phyloP scores from a whole-genome alignment of 179 eudicot genomes.

The Nepenthes alata region DNA sequence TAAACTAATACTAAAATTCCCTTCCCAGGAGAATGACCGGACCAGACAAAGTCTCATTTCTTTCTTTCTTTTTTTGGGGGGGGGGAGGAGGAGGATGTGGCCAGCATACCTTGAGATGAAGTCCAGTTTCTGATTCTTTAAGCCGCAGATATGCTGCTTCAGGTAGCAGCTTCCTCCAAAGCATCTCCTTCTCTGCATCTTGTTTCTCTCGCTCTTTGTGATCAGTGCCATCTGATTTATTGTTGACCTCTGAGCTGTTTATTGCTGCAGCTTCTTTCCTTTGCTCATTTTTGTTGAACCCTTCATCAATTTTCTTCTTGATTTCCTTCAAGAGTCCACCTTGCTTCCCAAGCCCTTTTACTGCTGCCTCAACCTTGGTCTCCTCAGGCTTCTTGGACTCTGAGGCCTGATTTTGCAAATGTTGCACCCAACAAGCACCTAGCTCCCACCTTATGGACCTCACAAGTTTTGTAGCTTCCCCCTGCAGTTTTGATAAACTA shows the following conservation, averaged over 20 bases:
- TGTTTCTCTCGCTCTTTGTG: constrained; percentile 37
- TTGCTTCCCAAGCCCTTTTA: constrained; percentile 86
- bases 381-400: constrained; percentile 56
- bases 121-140: constrained; percentile 83
- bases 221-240: constrained; percentile 22
- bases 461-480: constrained; percentile 26
- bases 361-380: constrained; percentile 57
- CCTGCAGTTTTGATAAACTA: constrained; percentile 44
- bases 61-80: too few species aligned
- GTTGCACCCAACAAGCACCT: constrained; percentile 94
- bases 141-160: constrained; percentile 70
- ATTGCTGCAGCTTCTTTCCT: constrained; percentile 23
- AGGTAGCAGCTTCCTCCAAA: constrained; percentile 60
- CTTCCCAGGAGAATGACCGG: too few species aligned
- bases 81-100: neutral
- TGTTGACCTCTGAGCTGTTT: constrained; percentile 18
- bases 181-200: constrained; percentile 43
- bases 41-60: too few species aligned
- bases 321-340: constrained; percentile 69
- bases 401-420: constrained; percentile 67
- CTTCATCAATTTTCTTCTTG: constrained; percentile 59
- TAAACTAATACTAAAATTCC: too few species aligned
- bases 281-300: constrained; percentile 31
- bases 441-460: constrained; percentile 83
- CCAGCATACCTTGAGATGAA: constrained; percentile 56